Percentiles rank a stretch among this genome's conserved stretches.
Evolutionary conservation across 176 grass and related monocot species (phyloP).

Genomic region (Alopecurus myosuroides): DNA sequence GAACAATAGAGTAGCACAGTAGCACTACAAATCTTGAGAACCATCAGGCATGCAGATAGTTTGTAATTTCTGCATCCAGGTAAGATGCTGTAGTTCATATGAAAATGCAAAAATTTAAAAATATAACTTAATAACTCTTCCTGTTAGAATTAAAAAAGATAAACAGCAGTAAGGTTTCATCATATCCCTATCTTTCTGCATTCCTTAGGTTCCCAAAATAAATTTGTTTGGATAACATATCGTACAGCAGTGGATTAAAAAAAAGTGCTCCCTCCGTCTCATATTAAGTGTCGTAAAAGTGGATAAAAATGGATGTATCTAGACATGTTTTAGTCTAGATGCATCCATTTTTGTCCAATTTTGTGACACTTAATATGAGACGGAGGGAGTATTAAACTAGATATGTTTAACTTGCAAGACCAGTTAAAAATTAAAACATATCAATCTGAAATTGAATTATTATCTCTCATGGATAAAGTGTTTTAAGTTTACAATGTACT

Average conservation of each 20-base stretch:
- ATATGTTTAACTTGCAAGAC: not conserved
- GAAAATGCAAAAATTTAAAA: slow-evolving; percentile 7
- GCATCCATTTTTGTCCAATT: too few species aligned
- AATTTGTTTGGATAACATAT: not conserved
- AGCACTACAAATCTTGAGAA: not conserved
- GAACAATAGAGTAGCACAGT: not conserved
- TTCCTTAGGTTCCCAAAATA: slow-evolving; percentile 8
- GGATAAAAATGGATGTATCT: too few species aligned
- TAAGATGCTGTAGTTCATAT: slow-evolving; percentile 9
- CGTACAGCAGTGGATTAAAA: not conserved
- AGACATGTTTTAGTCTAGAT: too few species aligned
- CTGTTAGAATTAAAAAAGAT: not conserved
- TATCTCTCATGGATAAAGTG: slow-evolving; percentile 32
- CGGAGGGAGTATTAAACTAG: too few species aligned
- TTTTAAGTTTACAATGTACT: slow-evolving; percentile 96
- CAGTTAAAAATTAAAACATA: slow-evolving; percentile 18
- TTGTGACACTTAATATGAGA: too few species aligned
- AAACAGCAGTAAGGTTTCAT: not conserved
- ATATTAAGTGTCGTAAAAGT: too few species aligned
- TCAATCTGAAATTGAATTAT: slow-evolving; percentile 22
- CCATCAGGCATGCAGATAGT: not conserved
- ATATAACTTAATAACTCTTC: not conserved
- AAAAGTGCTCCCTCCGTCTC: too few species aligned
- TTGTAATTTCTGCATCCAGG: not conserved
- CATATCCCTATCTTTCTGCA: not conserved